Evolutionary conservation across 345 rosid genomes (phyloP).

Genomic region (Corchorus olitorius): DNA sequence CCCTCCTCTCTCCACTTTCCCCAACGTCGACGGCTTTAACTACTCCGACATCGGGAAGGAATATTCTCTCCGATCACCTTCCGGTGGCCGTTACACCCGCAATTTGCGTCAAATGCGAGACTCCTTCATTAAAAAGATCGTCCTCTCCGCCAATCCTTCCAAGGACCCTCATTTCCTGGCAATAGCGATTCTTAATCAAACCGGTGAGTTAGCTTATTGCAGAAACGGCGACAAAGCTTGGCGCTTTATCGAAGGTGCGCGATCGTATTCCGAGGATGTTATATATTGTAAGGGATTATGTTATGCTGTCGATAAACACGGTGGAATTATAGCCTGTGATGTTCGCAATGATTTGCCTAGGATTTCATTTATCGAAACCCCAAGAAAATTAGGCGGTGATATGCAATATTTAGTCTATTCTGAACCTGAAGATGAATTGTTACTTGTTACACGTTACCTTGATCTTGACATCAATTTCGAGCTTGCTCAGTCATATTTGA

Average conservation of each 20-base stretch:
- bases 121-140: conserved; percentile 50
- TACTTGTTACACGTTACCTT: conserved; percentile 43
- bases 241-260: conserved; percentile 36
- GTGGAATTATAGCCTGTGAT: conserved; percentile 43
- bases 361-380: conserved; percentile 37
- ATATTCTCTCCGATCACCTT: conserved; percentile 31
- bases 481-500: conserved; percentile 25
- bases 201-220: conserved; percentile 46
- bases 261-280: conserved; percentile 48
- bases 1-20: conserved; percentile 53
- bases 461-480: conserved; percentile 31
- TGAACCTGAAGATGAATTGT: conserved; percentile 44
- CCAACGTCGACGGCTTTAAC: conserved; percentile 46
- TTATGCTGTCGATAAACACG: conserved; percentile 48
- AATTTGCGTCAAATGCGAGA: conserved; percentile 54
- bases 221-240: conserved; percentile 40
- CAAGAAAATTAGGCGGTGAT: conserved; percentile 40
- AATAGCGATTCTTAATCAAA: conserved; percentile 40
- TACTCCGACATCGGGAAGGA: conserved; percentile 52
- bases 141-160: conserved; percentile 50
- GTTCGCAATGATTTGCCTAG: conserved; percentile 27
- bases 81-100: conserved; percentile 25
- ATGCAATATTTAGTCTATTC: conserved; percentile 55
- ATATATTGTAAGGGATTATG: conserved; percentile 39
- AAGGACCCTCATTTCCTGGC: conserved; percentile 35